A percentile compares a stretch with the other conserved stretches of the same genome.
These are phyloP conservation scores for Escallonia herrerae DNA, from an alignment of 129 eudicot species.

Conservation along the genomic window DNA sequence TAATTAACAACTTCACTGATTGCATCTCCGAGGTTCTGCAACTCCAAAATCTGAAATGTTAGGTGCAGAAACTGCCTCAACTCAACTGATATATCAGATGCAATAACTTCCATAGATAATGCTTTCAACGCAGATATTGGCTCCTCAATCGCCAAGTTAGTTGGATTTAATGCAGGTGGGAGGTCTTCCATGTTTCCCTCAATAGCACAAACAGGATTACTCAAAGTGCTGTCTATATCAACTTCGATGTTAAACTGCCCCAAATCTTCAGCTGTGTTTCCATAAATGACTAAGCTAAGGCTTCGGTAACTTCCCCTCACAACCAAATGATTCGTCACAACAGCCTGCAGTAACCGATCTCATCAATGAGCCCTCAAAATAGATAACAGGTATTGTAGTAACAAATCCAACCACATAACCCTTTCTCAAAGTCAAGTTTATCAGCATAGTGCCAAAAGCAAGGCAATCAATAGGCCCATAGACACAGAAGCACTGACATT, in stretches of 20 bases:
- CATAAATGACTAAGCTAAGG: slow-evolving; percentile 90
- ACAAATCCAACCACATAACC: no score
- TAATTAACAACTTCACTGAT: slow-evolving; percentile 41
- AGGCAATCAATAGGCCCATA: no score
- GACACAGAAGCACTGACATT: no score
- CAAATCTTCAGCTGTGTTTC: slow-evolving; percentile 88
- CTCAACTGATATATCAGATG: slow-evolving; percentile 51
- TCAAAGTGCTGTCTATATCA: slow-evolving; percentile 77
- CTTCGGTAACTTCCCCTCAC: slow-evolving; percentile 96
- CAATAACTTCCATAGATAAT: slow-evolving; percentile 33
- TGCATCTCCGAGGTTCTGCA: slow-evolving; percentile 44
- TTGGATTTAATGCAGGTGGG: slow-evolving; percentile 64
- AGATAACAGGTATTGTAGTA: no score
- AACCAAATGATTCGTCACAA: slow-evolving; percentile 86
- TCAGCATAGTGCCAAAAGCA: no score
- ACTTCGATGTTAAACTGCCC: slow-evolving; percentile 94
- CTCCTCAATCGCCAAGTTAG: slow-evolving; percentile 42
- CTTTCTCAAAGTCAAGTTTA: no score
- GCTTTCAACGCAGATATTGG: slow-evolving; percentile 41
- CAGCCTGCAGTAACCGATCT: slow-evolving; percentile 46
- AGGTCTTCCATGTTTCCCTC: slow-evolving; percentile 95
- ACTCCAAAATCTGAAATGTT: slow-evolving; percentile 50
- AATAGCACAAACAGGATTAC: slow-evolving; percentile 57
- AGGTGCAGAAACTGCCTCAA: slow-evolving; percentile 47
- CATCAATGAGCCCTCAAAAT: no score